These are phyloP conservation scores for Candida golubevii DNA, from an alignment of 805 yeast genomes.

Conservation along the genomic window DNA sequence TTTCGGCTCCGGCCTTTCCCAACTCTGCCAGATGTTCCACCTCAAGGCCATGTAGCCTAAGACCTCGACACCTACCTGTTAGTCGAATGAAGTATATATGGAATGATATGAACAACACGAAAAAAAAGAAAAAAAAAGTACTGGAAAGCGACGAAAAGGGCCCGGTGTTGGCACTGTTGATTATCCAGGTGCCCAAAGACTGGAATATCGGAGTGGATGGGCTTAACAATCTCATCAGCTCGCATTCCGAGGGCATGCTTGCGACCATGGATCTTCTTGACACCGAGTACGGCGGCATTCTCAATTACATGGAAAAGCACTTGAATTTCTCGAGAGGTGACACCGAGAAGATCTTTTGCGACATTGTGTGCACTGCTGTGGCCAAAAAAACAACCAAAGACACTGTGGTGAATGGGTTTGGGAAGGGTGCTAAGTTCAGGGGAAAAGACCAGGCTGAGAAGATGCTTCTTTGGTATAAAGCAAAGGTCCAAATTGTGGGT, in stretches of 20 bases:
- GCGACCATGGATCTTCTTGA: slow-evolving; percentile 54
- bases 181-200: slow-evolving; percentile 34
- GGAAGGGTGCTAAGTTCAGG: neutral
- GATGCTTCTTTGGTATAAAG: neutral
- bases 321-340: slow-evolving; percentile 47
- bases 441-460: neutral
- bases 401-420: too few relatives aligned
- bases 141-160: slow-evolving; percentile 24
- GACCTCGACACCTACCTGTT: too few relatives aligned
- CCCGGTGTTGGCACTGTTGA: slow-evolving; percentile 19
- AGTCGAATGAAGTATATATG: too few relatives aligned
- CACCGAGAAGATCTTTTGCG: slow-evolving; percentile 23
- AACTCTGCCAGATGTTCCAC: too few relatives aligned
- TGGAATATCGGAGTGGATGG: slow-evolving; percentile 49
- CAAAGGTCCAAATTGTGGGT: too few relatives aligned
- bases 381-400: too few relatives aligned
- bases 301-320: slow-evolving; percentile 39
- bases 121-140: too few relatives aligned
- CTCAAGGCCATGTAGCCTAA: too few relatives aligned
- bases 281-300: slow-evolving; percentile 50
- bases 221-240: slow-evolving; percentile 55
- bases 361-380: slow-evolving; percentile 6
- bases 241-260: slow-evolving; percentile 67
- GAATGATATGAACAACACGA: too few relatives aligned
- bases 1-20: too few relatives aligned